Evolutionary conservation across 2,329 filamentous ascomycete genomes (phyloP).

Genomic region (Fusarium haematococcum): DNA sequence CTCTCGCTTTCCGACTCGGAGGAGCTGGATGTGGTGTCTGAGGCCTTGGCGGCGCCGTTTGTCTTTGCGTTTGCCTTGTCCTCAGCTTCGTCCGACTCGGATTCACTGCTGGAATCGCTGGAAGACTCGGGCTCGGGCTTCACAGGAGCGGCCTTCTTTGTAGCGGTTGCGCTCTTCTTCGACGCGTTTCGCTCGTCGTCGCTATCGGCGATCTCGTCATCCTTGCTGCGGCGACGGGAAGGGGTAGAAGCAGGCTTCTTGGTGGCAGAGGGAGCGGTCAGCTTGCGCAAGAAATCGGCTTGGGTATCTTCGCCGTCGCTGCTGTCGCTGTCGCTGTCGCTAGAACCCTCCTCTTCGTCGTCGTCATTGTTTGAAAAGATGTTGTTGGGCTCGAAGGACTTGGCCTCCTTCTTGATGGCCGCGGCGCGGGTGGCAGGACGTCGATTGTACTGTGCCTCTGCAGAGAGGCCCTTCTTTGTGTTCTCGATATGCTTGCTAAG

Average conservation of each 20-base stretch:
- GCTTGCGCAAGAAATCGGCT: slow-evolving; percentile 50
- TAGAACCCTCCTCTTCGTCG: slow-evolving; percentile 47
- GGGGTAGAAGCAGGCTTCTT: slow-evolving; percentile 29
- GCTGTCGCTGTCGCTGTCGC: slow-evolving; percentile 47
- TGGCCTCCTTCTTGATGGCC: slow-evolving; percentile 48
- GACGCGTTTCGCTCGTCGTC: slow-evolving; percentile 52
- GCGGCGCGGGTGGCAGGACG: slow-evolving; percentile 42
- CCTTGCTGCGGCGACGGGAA: slow-evolving; percentile 45
- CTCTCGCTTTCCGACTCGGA: slow-evolving; percentile 47
- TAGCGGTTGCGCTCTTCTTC: slow-evolving; percentile 32
- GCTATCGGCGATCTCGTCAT: slow-evolving; percentile 57
- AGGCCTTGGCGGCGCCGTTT: slow-evolving; percentile 35
- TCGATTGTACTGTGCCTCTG: slow-evolving; percentile 50
- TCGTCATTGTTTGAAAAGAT: slow-evolving; percentile 49
- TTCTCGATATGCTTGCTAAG: slow-evolving; percentile 54
- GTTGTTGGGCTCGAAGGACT: slow-evolving; percentile 34
- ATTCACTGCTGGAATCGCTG: slow-evolving; percentile 45
- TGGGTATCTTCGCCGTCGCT: slow-evolving; percentile 45
- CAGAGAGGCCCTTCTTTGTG: slow-evolving; percentile 51
- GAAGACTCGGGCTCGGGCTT: slow-evolving; percentile 37
- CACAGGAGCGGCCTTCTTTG: slow-evolving; percentile 25
- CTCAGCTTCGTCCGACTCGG: slow-evolving; percentile 44
- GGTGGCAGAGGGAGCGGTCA: slow-evolving; percentile 27
- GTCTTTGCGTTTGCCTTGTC: slow-evolving; percentile 33
- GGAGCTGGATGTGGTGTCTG: slow-evolving; percentile 41